Percentiles rank a stretch among this genome's conserved stretches.
phyloP scores from a whole-genome alignment of 352 stramenopile species.

The Pseudoperonospora humuli region DNA sequence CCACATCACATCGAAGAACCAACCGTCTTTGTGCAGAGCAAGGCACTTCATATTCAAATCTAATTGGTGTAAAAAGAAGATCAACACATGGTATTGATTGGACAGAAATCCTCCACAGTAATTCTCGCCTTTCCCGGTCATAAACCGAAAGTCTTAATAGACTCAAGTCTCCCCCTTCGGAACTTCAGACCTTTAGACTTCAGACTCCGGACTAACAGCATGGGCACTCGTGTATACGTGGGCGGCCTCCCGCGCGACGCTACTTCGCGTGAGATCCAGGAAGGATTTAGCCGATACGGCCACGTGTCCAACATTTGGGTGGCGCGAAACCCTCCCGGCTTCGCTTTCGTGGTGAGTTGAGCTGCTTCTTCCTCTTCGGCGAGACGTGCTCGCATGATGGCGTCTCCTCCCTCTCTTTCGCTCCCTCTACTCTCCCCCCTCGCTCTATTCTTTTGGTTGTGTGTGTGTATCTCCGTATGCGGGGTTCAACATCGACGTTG shows the following conservation, averaged over 20 bases:
- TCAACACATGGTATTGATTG: too few relatives aligned
- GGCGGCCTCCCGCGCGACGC: slow-evolving; percentile 73
- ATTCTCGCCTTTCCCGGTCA: too few relatives aligned
- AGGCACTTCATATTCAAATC: too few relatives aligned
- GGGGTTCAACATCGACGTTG: not conserved
- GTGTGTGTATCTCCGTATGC: not conserved
- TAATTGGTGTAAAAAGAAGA: too few relatives aligned
- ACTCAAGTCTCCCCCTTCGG: too few relatives aligned
- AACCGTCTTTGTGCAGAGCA: slow-evolving; percentile 1
- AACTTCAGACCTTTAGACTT: too few relatives aligned
- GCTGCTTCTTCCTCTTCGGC: slow-evolving; percentile 16
- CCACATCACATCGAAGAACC: slow-evolving; percentile 3
- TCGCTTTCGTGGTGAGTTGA: slow-evolving; percentile 86
- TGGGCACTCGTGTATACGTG: slow-evolving; percentile 80
- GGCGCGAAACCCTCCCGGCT: slow-evolving; percentile 78
- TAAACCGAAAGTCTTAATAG: too few relatives aligned
- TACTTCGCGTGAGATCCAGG: slow-evolving; percentile 74
- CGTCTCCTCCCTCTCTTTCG: slow-evolving; percentile 10
- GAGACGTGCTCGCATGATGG: slow-evolving; percentile 29
- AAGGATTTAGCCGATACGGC: slow-evolving; percentile 76
- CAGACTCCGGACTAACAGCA: slow-evolving; percentile 38
- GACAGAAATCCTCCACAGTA: too few relatives aligned
- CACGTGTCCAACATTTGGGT: slow-evolving; percentile 86
- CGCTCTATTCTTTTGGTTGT: not conserved
- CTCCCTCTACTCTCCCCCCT: slow-evolving; percentile 8